Percentiles rank a stretch among this genome's conserved stretches.
Conservation (phyloP, 495 filamentous ascomycete genomes). For the Aspergillus campestris region DNA sequence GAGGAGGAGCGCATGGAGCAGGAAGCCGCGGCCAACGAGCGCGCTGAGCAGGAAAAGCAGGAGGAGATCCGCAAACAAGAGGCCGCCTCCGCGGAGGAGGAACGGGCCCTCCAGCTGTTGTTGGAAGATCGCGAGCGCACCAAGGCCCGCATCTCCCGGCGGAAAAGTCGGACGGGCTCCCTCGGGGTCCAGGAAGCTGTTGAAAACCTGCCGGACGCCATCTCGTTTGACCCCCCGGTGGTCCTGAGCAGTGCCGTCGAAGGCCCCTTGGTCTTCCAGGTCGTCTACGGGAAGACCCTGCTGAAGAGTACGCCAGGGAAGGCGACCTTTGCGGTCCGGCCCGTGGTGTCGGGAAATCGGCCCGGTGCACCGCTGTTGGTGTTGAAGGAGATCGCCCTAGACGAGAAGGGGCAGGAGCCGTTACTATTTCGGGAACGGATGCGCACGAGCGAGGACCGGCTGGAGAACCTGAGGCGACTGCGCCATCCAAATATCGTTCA, state of each 20-base stretch:
- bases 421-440: slow-evolving; percentile 45
- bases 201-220: slow-evolving; percentile 34
- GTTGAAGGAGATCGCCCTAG: slow-evolving; percentile 49
- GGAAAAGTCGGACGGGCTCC: slow-evolving; percentile 33
- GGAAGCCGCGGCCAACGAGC: slow-evolving; percentile 46
- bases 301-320: slow-evolving; percentile 47
- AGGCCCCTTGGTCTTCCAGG: slow-evolving; percentile 50
- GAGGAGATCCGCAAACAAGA: slow-evolving; percentile 45
- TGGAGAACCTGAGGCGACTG: slow-evolving; percentile 65
- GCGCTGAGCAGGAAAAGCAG: slow-evolving; percentile 45
- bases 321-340: slow-evolving; percentile 59
- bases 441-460: slow-evolving; percentile 59
- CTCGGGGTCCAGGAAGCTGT: slow-evolving; percentile 21
- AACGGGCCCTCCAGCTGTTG: slow-evolving; percentile 63
- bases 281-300: slow-evolving; percentile 54
- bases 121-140: slow-evolving; percentile 56
- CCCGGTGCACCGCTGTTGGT: slow-evolving; percentile 50
- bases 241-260: slow-evolving; percentile 49
- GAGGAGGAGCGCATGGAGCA: slow-evolving; percentile 80
- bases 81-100: slow-evolving; percentile 59
- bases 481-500: slow-evolving; percentile 70
- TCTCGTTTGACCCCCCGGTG: slow-evolving; percentile 66
- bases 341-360: slow-evolving; percentile 44
- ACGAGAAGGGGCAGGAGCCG: slow-evolving; percentile 30
- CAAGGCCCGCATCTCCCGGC: slow-evolving; percentile 29